A percentile compares a stretch with the other conserved stretches of the same genome.
phyloP scores from a whole-genome alignment of 768 basidiomycete species.

The Amanita muscaria region DNA sequence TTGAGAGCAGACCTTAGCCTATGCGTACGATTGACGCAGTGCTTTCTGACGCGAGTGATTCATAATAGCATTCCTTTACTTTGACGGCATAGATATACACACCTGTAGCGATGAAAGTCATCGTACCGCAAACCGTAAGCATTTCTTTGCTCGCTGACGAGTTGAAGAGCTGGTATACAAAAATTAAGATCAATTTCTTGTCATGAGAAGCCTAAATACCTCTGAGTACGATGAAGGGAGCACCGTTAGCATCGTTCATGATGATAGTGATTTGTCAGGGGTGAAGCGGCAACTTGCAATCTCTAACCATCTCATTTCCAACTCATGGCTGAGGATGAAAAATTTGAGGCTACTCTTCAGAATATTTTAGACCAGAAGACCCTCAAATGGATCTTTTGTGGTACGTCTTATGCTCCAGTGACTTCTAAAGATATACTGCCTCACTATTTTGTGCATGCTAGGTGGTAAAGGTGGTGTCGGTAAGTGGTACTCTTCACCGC shows the following conservation, averaged over 20 bases:
- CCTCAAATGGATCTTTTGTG: constrained; percentile 98
- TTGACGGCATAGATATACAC: constrained; percentile 9
- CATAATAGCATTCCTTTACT: neutral
- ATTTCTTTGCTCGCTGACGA: constrained; percentile 82
- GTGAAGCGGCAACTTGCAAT: too few species aligned
- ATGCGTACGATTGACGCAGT: constrained; percentile 87
- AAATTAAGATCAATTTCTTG: constrained; percentile 6
- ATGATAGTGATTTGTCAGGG: neutral
- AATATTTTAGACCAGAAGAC: constrained; percentile 90
- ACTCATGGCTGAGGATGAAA: constrained; percentile 30
- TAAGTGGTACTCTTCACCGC: constrained; percentile 29
- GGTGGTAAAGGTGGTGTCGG: constrained; percentile 99
- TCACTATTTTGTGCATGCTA: constrained; percentile 23
- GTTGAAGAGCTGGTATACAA: constrained; percentile 53
- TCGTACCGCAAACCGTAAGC: constrained; percentile 88
- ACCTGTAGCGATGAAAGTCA: constrained; percentile 84
- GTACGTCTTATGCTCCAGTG: constrained; percentile 29
- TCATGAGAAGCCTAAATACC: constrained; percentile 18
- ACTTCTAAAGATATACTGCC: constrained; percentile 6
- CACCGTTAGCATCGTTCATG: constrained; percentile 22
- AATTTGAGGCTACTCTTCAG: constrained; percentile 79
- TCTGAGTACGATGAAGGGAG: constrained; percentile 26
- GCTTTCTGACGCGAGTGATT: constrained; percentile 47
- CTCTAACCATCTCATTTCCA: neutral
- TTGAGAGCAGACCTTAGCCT: constrained; percentile 78